Evolutionary conservation across 768 basidiomycete genomes (phyloP).

Genomic region (Brasilioporus rufonigricans): DNA sequence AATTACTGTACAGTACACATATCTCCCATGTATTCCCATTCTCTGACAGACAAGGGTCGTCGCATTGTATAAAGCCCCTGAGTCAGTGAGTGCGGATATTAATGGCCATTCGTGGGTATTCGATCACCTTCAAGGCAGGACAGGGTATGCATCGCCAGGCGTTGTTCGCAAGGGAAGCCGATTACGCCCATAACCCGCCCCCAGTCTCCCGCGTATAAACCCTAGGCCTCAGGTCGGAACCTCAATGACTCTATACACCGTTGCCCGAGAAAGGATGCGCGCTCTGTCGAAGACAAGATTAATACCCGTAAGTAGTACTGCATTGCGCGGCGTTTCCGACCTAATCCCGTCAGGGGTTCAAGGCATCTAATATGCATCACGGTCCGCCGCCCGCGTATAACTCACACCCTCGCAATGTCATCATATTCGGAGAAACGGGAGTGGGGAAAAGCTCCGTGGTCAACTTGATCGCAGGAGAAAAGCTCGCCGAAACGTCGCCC

Average conservation of each 20-base stretch:
- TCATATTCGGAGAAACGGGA: constrained; percentile 30
- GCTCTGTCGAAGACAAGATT: background rate
- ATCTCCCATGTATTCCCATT: constrained; percentile 1
- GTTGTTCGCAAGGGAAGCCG: constrained; percentile 1
- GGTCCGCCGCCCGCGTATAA: constrained; percentile 17
- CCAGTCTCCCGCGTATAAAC: background rate
- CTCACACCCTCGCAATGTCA: constrained; percentile 18
- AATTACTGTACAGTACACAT: background rate
- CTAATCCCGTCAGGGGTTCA: constrained; percentile 1
- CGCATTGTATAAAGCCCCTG: background rate
- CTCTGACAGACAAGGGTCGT: constrained; percentile 1
- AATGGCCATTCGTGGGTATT: background rate
- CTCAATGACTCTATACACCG: constrained; percentile 3
- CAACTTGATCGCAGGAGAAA: constrained; percentile 36
- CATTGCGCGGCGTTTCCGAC: background rate
- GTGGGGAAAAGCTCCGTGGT: constrained; percentile 41
- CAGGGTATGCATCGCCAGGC: constrained; percentile 5
- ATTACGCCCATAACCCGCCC: constrained; percentile 16
- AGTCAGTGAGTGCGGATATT: constrained; percentile 13
- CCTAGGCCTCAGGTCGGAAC: background rate
- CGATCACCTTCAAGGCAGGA: background rate
- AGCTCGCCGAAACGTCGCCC: constrained; percentile 31
- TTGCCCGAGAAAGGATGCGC: constrained; percentile 7
- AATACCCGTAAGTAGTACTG: constrained; percentile 8
- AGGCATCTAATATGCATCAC: constrained; percentile 2